Base-by-base conservation (phyloP, 1,139 yeast species). In the Yamadazyma jaroonii region DNA sequence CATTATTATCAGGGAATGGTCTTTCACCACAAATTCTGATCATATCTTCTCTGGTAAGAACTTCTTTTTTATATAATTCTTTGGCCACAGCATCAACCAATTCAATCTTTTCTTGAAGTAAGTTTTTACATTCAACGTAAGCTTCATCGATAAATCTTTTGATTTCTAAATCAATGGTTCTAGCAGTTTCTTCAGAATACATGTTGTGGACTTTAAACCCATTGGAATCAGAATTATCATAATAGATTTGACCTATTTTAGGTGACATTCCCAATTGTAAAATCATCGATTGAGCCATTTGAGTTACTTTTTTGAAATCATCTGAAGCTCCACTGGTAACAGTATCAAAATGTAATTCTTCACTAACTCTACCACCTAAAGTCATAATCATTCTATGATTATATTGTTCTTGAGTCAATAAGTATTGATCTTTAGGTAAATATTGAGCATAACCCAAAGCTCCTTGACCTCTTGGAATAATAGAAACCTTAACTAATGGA, bases 371-470 rank as follows among this genome's bases (percentile, higher is more conserved):
- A 13, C 94, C 94, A 43, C 89, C 94, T 24, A 84, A 61, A 1
- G 90, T 75, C 92, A 84, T 84, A 26, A 84, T 79, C 84, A 84
- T 83, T 50, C 88, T 70, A 57, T 84, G 88, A 46, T 62, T 66
- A 47, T 81, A 72, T 52, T 84, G 89, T 47, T 79, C 81, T 38
- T 79, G 76, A 22, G 84, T 74, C 37, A 82, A 67, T 47, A 84
- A 65, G 49, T 79, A 84, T 41, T 81, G 81, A 56, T 84, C 94
- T 44, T 84, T 84, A 3, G 94, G 94, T 47, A 84, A 67, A 50
- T 84, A 84, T 55, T 84, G 92, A 1, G 94, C 94, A 57, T 84
- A 84, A 24, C 94, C 94, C 43, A 84, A 65, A 6, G 92, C 90
- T 39, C 90, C 90, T 62, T 82, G 89, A 26, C 92, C 92, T 57